Evolutionary conservation across 1,284 basidiomycete species (phyloP).

Genomic region (Naganishia sp.): DNA sequence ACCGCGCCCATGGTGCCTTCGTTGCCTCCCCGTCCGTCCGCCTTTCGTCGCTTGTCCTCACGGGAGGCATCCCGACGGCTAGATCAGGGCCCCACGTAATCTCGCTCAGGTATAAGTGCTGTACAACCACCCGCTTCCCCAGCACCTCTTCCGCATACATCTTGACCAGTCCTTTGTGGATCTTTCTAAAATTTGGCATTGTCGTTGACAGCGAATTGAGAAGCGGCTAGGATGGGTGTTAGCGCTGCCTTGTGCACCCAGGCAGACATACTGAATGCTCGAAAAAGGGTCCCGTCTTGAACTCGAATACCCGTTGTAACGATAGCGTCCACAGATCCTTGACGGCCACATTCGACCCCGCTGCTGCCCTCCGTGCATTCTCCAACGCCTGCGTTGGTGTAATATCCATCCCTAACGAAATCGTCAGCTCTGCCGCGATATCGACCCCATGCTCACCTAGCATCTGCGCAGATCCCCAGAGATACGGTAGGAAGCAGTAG

Average conservation of each 20-base stretch:
- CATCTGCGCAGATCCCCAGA: slow-evolving; percentile 78
- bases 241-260: slow-evolving; percentile 33
- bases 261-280: slow-evolving; percentile 67
- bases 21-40: slow-evolving; percentile 1
- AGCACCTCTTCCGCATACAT: slow-evolving; percentile 98
- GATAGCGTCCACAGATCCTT: slow-evolving; percentile 76
- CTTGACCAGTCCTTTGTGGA: slow-evolving; percentile 85
- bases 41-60: neutral
- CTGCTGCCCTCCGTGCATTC: slow-evolving; percentile 34
- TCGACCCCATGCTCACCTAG: slow-evolving; percentile 50
- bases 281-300: slow-evolving; percentile 83
- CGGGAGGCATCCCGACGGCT: neutral
- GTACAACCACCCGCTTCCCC: slow-evolving; percentile 92
- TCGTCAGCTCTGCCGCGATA: neutral
- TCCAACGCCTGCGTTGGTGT: slow-evolving; percentile 40
- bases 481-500: slow-evolving; percentile 94
- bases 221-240: slow-evolving; percentile 61
- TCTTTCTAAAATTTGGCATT: slow-evolving; percentile 85
- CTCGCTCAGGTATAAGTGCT: slow-evolving; percentile 87
- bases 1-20: slow-evolving; percentile 18
- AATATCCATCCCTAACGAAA: slow-evolving; percentile 35
- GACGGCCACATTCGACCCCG: neutral
- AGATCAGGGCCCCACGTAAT: slow-evolving; percentile 18
- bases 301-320: slow-evolving; percentile 73
- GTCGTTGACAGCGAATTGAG: slow-evolving; percentile 80